Percentiles rank a stretch among this genome's conserved stretches.
phyloP scores from a whole-genome alignment of 768 basidiomycete genomes.

The Lepiota venenata region DNA sequence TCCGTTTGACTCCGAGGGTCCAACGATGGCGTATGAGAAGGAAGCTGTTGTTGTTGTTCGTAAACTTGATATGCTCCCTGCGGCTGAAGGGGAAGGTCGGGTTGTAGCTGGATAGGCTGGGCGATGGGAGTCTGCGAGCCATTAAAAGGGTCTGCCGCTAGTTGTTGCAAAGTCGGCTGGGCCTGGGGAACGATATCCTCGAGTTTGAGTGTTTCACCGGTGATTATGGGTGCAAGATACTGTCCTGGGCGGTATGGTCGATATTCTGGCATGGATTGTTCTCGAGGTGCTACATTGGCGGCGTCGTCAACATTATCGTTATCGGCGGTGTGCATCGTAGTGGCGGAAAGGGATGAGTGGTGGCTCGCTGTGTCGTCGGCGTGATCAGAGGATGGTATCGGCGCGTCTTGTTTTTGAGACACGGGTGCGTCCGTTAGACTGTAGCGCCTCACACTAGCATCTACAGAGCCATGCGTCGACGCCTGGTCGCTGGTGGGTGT shows the following conservation, averaged over 20 bases:
- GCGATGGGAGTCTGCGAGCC: conserved; percentile 21
- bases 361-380: conserved; percentile 19
- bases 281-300: conserved; percentile 13
- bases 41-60: conserved; percentile 32
- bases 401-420: conserved; percentile 6
- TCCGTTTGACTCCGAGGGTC: conserved; percentile 2
- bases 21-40: conserved; percentile 18
- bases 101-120: conserved; percentile 3
- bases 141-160: conserved; percentile 24
- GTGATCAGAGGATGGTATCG: conserved; percentile 10
- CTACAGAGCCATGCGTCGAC: conserved; percentile 16
- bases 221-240: conserved; percentile 56
- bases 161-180: conserved; percentile 7
- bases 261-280: conserved; percentile 24
- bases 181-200: conserved; percentile 23
- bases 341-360: conserved; percentile 21
- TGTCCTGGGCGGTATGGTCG: conserved; percentile 60
- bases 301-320: conserved; percentile 15
- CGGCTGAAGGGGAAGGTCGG: conserved; percentile 13
- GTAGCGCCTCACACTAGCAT: conserved; percentile 27
- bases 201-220: conserved; percentile 61
- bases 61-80: conserved; percentile 31
- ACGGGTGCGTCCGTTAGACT: conserved; percentile 28
- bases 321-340: conserved; percentile 10
- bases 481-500: conserved; percentile 18